Base-by-base conservation (phyloP, 495 filamentous ascomycete genomes). In the Aeminium ludgeri region DNA sequence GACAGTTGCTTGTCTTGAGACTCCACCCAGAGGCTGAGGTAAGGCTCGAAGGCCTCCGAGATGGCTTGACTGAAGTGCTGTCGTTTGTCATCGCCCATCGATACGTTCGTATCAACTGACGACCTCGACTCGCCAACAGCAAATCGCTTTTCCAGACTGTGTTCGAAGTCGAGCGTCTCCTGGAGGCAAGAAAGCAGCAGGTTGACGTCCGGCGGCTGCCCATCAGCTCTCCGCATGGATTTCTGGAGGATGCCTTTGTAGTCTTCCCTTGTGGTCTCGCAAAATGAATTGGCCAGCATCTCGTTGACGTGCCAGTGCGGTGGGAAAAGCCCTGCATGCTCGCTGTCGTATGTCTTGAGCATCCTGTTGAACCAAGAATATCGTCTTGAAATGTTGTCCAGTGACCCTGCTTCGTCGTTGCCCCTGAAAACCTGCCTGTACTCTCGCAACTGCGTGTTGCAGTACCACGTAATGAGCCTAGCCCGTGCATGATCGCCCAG, bases 301-400 rank as follows among this genome's bases (percentile, higher is more conserved):
- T 95, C 89, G 55, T 84, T 80, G 27, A 92, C 87, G 38, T 76
- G 77, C 89, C 89, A 97, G 39, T 76, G 69, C 0, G 75, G 54
- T 10, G 91, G 91, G 52, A 96, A 97, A 31, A 97, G 84, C 20
- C 63, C 62, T 6, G 83, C 76, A 63, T 94, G 89, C 55, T 97
- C 87, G 27, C 86, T 80, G 52, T 97, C 91, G 58, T 94, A 93
- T 10, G 81, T 86, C 65, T 94, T 94, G 55, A 96, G 64, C 70
- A 89, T 94, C 34, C 89, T 72, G 57, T 82, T 81, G 59, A 96
- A 91, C 89, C 89, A 97, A 6, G 87, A 80, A 57, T 94, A 97
- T 45, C 89, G 67, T 46, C 91, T 70, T 6, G 87, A 80, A 45
- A 97, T 97, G 52, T 97, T 97, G 64, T 97, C 89, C 61, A 97